phyloP scores from a whole-genome alignment of 306 rosid genomes.

The Sicyos edulis region DNA sequence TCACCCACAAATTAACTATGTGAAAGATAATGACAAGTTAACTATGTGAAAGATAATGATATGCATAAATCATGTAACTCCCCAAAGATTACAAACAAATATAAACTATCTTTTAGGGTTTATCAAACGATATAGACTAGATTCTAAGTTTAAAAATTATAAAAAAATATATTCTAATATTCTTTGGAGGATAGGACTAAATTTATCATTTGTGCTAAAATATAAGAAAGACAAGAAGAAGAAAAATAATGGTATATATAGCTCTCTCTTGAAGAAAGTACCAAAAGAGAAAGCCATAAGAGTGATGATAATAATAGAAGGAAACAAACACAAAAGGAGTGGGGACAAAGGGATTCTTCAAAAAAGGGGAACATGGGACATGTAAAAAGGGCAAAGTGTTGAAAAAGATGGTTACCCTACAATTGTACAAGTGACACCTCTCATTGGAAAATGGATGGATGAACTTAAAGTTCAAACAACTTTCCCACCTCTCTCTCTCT shows the following conservation, averaged over 20 bases:
- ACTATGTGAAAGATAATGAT: too few relatives aligned
- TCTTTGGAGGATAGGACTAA: too few relatives aligned
- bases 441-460: not conserved
- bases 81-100: too few relatives aligned
- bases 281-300: not conserved
- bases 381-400: not conserved
- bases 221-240: not conserved
- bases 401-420: not conserved
- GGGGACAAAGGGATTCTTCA: slow-evolving; percentile 4
- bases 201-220: too few relatives aligned
- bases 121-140: too few relatives aligned
- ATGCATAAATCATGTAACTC: too few relatives aligned
- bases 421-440: not conserved
- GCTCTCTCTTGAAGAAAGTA: not conserved
- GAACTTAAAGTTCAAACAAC: not conserved
- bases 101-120: too few relatives aligned
- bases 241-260: not conserved
- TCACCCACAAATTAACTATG: too few relatives aligned
- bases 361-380: not conserved
- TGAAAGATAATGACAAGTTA: too few relatives aligned
- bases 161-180: too few relatives aligned
- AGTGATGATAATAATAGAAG: not conserved
- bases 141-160: too few relatives aligned
- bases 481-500: too few relatives aligned
- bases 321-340: not conserved